A percentile compares a stretch with the other conserved stretches of the same genome.
Evolutionary conservation across 2,329 filamentous ascomycete species (phyloP).

Genomic region (Colletotrichum caudatum): DNA sequence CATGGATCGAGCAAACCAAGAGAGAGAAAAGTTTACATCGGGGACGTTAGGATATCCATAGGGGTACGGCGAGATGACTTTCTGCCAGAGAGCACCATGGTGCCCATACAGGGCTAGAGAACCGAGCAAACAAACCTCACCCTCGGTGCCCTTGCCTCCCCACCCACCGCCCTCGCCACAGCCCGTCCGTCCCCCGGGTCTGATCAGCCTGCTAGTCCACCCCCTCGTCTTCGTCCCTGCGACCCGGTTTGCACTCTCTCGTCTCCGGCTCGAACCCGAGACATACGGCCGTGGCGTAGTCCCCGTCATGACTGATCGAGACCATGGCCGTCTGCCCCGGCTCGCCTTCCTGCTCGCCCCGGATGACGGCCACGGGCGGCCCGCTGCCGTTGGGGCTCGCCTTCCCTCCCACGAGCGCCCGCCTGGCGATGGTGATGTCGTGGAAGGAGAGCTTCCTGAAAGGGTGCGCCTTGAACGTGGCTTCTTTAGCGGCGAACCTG

Average conservation of each 20-base stretch:
- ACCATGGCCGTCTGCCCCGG: constrained; percentile 70
- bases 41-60: background rate
- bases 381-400: constrained; percentile 50
- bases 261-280: constrained; percentile 58
- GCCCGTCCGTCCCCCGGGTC: background rate
- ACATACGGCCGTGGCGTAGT: constrained; percentile 81
- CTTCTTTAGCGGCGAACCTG: constrained; percentile 81
- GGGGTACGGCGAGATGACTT: background rate
- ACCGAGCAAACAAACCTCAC: background rate
- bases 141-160: background rate
- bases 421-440: constrained; percentile 63
- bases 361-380: constrained; percentile 60
- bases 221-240: background rate
- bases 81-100: background rate
- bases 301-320: constrained; percentile 89
- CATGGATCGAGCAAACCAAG: background rate
- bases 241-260: background rate
- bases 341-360: constrained; percentile 45
- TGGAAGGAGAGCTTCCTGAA: constrained; percentile 71
- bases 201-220: background rate
- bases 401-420: constrained; percentile 42
- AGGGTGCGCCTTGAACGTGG: constrained; percentile 77
- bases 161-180: background rate
- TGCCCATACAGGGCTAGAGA: background rate
- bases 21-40: background rate